These are phyloP conservation scores for Proliferodiscus dingleyae DNA, from an alignment of 2,329 filamentous ascomycete genomes.

Conservation along the genomic window DNA sequence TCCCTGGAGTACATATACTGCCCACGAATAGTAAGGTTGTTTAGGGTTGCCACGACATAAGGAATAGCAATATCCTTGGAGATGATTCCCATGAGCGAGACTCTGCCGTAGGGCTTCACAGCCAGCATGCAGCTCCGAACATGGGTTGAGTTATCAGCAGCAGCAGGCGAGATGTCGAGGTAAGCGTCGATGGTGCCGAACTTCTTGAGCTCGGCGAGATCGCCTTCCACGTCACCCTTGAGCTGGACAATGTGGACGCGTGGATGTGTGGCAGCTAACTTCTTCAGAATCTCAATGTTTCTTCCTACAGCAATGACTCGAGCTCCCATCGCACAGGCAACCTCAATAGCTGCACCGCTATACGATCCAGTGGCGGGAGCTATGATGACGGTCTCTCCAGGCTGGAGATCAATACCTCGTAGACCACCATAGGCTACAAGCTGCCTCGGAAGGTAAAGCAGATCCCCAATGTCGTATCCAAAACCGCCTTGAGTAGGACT, in stretches of 20 bases:
- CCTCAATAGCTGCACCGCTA: conserved; percentile 38
- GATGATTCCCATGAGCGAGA: conserved; percentile 32
- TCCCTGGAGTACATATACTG: conserved; percentile 43
- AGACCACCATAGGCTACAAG: conserved; percentile 42
- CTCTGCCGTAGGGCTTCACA: conserved; percentile 29
- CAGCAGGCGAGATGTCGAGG: conserved; percentile 42
- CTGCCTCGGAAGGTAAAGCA: neutral
- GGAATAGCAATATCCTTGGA: conserved; percentile 28
- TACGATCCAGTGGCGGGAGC: conserved; percentile 43
- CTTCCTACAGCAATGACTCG: conserved; percentile 45
- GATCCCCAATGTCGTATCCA: conserved; percentile 14
- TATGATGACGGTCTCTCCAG: conserved; percentile 43
- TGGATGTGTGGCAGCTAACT: conserved; percentile 36
- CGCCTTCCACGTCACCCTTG: conserved; percentile 35
- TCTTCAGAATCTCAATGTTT: conserved; percentile 24
- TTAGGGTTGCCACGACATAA: conserved; percentile 27
- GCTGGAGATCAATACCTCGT: conserved; percentile 35
- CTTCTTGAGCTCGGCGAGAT: conserved; percentile 17
- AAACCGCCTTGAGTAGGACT: too few species aligned
- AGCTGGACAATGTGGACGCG: conserved; percentile 38
- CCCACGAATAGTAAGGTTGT: conserved; percentile 36
- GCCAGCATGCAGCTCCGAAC: conserved; percentile 33
- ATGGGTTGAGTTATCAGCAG: conserved; percentile 37
- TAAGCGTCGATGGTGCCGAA: conserved; percentile 36
- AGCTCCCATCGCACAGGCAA: conserved; percentile 45